A percentile compares a stretch with the other conserved stretches of the same genome.
These are phyloP conservation scores for Trametes meyenii DNA, from an alignment of 768 basidiomycete genomes.

Conservation along the genomic window DNA sequence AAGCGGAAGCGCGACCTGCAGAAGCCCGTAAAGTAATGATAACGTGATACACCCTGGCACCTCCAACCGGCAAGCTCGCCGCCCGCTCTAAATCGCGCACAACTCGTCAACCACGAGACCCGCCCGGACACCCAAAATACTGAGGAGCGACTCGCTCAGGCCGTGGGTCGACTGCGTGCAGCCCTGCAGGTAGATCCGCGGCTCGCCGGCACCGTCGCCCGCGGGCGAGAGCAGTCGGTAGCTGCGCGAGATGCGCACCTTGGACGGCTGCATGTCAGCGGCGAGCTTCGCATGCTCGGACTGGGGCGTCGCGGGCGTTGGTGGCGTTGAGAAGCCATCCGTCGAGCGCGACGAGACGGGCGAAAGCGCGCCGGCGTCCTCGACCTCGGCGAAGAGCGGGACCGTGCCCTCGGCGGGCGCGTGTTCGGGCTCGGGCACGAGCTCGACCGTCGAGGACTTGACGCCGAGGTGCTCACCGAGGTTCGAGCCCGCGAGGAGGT, in stretches of 20 bases:
- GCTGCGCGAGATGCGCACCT: slow-evolving; percentile 23
- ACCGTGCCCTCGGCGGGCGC: not conserved
- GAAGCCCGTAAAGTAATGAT: not conserved
- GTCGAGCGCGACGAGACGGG: slow-evolving; percentile 15
- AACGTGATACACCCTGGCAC: not conserved
- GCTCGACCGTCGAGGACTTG: slow-evolving; percentile 10
- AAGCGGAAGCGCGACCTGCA: not conserved
- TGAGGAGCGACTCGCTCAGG: slow-evolving; percentile 49
- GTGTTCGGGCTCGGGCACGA: slow-evolving; percentile 16
- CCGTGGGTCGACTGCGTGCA: slow-evolving; percentile 43
- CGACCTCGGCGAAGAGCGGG: slow-evolving; percentile 18
- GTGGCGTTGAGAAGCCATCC: slow-evolving; percentile 22
- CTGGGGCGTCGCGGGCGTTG: slow-evolving; percentile 21
- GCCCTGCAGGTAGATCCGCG: slow-evolving; percentile 42
- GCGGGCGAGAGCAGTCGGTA: slow-evolving; percentile 23
- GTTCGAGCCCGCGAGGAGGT: slow-evolving; percentile 43
- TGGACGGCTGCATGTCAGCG: slow-evolving; percentile 6
- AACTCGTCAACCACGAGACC: slow-evolving; percentile 49
- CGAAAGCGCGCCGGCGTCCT: slow-evolving; percentile 6
- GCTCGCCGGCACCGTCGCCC: slow-evolving; percentile 15
- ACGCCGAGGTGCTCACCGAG: slow-evolving; percentile 44
- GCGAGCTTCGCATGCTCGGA: slow-evolving; percentile 16
- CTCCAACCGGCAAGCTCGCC: not conserved
- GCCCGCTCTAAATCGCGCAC: not conserved
- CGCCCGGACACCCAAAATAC: slow-evolving; percentile 46